Percentiles rank a stretch among this genome's conserved stretches.
Evolutionary conservation across 2,329 filamentous ascomycete genomes (phyloP).

Genomic region (Claviceps arundinis): DNA sequence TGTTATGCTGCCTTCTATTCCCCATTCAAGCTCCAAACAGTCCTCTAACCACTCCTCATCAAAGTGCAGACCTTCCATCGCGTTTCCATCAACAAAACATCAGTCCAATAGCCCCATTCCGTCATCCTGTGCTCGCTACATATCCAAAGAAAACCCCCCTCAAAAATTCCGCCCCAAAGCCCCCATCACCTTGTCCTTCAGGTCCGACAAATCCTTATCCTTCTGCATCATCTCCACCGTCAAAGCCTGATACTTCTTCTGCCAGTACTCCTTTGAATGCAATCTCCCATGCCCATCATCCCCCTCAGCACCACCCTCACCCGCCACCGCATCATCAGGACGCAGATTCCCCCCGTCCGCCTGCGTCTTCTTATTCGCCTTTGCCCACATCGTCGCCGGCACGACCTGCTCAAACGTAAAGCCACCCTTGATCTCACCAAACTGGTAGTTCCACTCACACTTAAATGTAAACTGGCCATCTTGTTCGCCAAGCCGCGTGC

Average conservation of each 20-base stretch:
- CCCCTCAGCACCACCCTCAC: slow-evolving; percentile 7
- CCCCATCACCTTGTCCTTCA: slow-evolving; percentile 31
- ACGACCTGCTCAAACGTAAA: slow-evolving; percentile 40
- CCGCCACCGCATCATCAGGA: slow-evolving; percentile 5
- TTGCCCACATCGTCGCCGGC: slow-evolving; percentile 28
- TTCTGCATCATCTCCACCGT: slow-evolving; percentile 45
- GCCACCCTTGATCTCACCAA: slow-evolving; percentile 37
- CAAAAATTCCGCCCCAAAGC: slow-evolving; percentile 14
- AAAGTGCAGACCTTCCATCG: too few species aligned
- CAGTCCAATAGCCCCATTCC: too few species aligned
- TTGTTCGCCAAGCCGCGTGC: slow-evolving; percentile 29
- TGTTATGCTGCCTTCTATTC: too few species aligned
- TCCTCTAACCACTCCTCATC: too few species aligned
- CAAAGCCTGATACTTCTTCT: slow-evolving; percentile 41
- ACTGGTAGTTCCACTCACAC: slow-evolving; percentile 41
- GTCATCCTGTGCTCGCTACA: too few species aligned
- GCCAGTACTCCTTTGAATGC: slow-evolving; percentile 31
- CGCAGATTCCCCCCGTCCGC: neutral
- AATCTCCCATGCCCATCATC: neutral
- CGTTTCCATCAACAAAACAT: too few species aligned
- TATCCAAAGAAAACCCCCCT: neutral
- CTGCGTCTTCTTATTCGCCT: slow-evolving; percentile 11
- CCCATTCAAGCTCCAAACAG: too few species aligned
- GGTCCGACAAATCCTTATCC: slow-evolving; percentile 35
- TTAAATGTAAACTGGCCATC: slow-evolving; percentile 32